A percentile compares a stretch with the other conserved stretches of the same genome.
Evolutionary conservation across 2,329 filamentous ascomycete species (phyloP).

Genomic region (Fusarium decemcellulare): DNA sequence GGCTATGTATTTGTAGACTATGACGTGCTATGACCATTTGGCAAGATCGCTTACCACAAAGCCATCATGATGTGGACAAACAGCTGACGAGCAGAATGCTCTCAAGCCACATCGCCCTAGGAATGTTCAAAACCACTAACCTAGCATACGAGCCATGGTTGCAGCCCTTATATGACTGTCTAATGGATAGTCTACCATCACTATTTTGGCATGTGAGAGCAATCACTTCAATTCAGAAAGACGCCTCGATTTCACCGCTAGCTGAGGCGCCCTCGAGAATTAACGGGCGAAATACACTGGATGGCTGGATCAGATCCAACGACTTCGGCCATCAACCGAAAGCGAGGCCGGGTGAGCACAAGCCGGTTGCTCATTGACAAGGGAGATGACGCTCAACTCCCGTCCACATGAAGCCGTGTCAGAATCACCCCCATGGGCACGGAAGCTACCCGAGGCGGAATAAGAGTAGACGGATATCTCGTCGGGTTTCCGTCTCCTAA

Average conservation of each 20-base stretch:
- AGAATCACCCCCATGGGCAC: not conserved
- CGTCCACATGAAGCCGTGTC: not conserved
- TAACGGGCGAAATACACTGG: not conserved
- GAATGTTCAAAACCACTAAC: too few relatives aligned
- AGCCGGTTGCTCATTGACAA: not conserved
- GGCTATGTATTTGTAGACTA: too few relatives aligned
- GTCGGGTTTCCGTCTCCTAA: not conserved
- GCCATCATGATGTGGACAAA: not conserved
- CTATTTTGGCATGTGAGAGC: not conserved
- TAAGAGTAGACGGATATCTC: not conserved
- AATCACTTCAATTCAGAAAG: not conserved
- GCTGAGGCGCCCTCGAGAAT: not conserved
- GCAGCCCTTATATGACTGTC: not conserved
- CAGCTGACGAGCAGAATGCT: too few relatives aligned
- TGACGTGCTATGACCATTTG: not conserved
- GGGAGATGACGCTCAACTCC: not conserved
- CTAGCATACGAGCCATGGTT: not conserved
- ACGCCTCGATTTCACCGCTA: not conserved
- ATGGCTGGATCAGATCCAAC: not conserved
- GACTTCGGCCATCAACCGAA: constrained; percentile 10
- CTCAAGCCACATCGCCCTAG: too few relatives aligned
- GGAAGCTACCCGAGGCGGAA: constrained; percentile 7
- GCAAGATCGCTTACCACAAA: not conserved
- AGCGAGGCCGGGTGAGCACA: not conserved
- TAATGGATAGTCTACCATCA: not conserved